Percentiles rank a stretch among this genome's conserved stretches.
phyloP scores from a whole-genome alignment of 305 asterid species.

The Fraxinus nigra region DNA sequence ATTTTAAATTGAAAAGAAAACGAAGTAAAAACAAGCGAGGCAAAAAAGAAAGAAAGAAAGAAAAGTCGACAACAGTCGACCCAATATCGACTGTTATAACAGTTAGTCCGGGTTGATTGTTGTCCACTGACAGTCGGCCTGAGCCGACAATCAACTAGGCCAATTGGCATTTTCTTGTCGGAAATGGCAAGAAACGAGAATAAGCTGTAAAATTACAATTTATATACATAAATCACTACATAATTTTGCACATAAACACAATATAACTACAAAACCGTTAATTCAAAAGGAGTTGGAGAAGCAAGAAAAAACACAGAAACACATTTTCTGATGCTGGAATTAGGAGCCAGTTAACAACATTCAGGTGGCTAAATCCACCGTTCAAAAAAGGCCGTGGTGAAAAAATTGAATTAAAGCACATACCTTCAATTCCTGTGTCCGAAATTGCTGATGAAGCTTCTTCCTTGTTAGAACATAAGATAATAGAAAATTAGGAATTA shows the following conservation, averaged over 20 bases:
- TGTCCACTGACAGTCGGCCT: no score
- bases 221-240: neutral
- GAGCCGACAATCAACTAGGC: no score
- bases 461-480: slow-evolving; percentile 45
- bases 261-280: slow-evolving; percentile 39
- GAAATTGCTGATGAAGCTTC: slow-evolving; percentile 70
- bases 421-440: slow-evolving; percentile 55
- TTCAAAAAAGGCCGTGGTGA: slow-evolving; percentile 49
- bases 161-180: no score
- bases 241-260: slow-evolving; percentile 20
- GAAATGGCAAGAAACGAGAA: no score
- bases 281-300: slow-evolving; percentile 29
- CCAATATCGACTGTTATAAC: no score
- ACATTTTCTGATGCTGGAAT: slow-evolving; percentile 59
- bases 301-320: slow-evolving; percentile 15
- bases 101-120: no score
- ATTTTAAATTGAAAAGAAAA: no score
- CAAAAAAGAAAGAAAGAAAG: no score
- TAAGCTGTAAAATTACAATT: no score
- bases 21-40: no score
- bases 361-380: slow-evolving; percentile 84
- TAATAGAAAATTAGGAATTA: no score
- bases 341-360: slow-evolving; percentile 64
- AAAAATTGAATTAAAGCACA: slow-evolving; percentile 44
- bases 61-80: no score